Conservation (phyloP, 371 early-diverging fungal genomes). For the Apophysomyces ossiformis region DNA sequence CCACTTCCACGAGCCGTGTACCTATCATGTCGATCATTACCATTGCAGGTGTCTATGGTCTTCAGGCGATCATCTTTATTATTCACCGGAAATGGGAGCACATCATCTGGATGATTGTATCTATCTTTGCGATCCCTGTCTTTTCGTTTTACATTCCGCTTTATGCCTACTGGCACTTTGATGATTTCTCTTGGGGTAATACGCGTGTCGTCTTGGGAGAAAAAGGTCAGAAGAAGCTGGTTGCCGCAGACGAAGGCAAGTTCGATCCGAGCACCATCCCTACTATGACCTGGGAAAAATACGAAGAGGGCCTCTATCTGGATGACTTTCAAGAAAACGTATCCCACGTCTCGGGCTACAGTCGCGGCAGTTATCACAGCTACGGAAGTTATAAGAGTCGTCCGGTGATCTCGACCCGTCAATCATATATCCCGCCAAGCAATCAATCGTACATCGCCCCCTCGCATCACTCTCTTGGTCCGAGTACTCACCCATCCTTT, state of each 20-base stretch:
- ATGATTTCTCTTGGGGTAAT: conserved; percentile 97
- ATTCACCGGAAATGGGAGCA: conserved; percentile 86
- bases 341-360: conserved; percentile 32
- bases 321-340: conserved; percentile 23
- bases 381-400: conserved; percentile 29
- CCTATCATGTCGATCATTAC: conserved; percentile 63
- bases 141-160: conserved; percentile 80
- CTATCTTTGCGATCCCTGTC: conserved; percentile 81
- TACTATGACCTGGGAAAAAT: conserved; percentile 83
- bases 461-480: not conserved
- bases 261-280: conserved; percentile 49
- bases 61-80: conserved; percentile 84
- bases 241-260: conserved; percentile 46
- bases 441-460: conserved; percentile 9
- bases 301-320: conserved; percentile 51
- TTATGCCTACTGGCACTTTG: conserved; percentile 95
- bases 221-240: conserved; percentile 67
- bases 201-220: conserved; percentile 87
- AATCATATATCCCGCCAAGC: conserved; percentile 11
- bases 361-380: conserved; percentile 43
- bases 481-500: not conserved
- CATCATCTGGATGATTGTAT: conserved; percentile 95
- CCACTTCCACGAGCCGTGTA: conserved; percentile 37
- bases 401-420: not conserved
- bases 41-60: conserved; percentile 76